These are phyloP conservation scores for Sugiyamaella lignohabitans DNA, from an alignment of 805 yeast genomes.

Conservation along the genomic window DNA sequence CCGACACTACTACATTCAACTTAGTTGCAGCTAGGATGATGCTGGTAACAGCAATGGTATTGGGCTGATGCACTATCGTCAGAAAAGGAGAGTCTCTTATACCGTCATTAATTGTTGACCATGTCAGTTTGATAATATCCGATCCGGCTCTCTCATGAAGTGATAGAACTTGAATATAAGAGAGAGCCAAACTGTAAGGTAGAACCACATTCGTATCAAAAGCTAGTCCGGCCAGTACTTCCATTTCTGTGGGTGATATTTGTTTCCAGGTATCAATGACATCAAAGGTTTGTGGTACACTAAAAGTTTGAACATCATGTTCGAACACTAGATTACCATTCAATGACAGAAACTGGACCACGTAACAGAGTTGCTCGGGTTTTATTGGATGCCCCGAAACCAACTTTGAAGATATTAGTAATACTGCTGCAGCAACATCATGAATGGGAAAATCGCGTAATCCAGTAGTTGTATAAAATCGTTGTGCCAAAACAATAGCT, in stretches of 20 bases:
- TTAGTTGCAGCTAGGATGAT: conserved; percentile 13
- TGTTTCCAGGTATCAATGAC: background rate
- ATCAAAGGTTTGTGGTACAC: background rate
- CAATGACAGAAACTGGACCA: background rate
- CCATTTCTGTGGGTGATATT: conserved; percentile 5
- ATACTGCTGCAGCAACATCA: conserved; percentile 2
- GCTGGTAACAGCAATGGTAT: conserved; percentile 15
- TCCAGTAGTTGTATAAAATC: conserved; percentile 5
- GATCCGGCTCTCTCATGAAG: conserved; percentile 5
- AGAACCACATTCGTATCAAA: conserved; percentile 12
- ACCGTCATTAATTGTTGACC: conserved; percentile 16
- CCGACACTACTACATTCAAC: conserved; percentile 5
- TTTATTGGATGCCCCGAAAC: background rate
- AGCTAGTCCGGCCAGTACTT: conserved; percentile 12
- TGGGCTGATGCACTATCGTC: conserved; percentile 14
- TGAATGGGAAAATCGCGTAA: conserved; percentile 1
- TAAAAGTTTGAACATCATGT: too few relatives aligned
- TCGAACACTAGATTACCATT: background rate
- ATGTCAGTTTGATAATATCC: conserved; percentile 3
- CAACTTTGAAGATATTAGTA: conserved; percentile 2
- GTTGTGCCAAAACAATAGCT: conserved; percentile 12
- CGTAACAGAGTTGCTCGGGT: background rate
- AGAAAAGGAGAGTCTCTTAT: conserved; percentile 11
- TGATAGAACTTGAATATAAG: conserved; percentile 16
- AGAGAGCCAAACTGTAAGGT: conserved; percentile 15